Percentiles rank a stretch among this genome's conserved stretches.
phyloP scores from a whole-genome alignment of 352 stramenopile genomes.

The Globisporangium cystogenes region DNA sequence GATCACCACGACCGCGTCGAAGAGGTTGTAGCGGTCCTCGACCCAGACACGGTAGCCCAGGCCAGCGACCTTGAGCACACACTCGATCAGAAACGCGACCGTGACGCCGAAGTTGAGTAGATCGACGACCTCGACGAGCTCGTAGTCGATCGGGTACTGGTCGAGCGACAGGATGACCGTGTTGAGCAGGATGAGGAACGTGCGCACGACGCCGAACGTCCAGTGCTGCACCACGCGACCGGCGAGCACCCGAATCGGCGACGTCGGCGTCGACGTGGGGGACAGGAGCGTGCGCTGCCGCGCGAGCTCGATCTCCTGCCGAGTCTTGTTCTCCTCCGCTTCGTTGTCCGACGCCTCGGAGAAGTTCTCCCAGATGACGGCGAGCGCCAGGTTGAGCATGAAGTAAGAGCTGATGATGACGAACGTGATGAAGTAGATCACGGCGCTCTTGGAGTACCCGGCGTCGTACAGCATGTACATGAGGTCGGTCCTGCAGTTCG shows the following conservation, averaged over 20 bases:
- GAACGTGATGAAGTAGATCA: conserved; percentile 85
- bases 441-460: conserved; percentile 31
- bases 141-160: conserved; percentile 50
- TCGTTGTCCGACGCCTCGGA: conserved; percentile 48
- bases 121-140: conserved; percentile 36
- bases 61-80: conserved; percentile 62
- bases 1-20: conserved; percentile 61
- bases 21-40: conserved; percentile 68
- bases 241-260: conserved; percentile 14
- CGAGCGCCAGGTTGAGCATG: conserved; percentile 86
- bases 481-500: conserved; percentile 27
- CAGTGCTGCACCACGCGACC: conserved; percentile 32
- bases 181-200: conserved; percentile 71
- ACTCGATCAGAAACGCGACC: conserved; percentile 46
- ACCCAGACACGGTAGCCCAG: conserved; percentile 48
- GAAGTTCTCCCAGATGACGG: conserved; percentile 88
- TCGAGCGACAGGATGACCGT: conserved; percentile 82
- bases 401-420: conserved; percentile 88
- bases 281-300: not conserved
- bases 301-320: conserved; percentile 16
- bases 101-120: conserved; percentile 53
- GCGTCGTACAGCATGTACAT: conserved; percentile 66
- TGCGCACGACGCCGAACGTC: conserved; percentile 46
- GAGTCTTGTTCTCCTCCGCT: conserved; percentile 32
- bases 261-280: not conserved